phyloP scores from a whole-genome alignment of 2,329 filamentous ascomycete species.

The Penicillium sp. region DNA sequence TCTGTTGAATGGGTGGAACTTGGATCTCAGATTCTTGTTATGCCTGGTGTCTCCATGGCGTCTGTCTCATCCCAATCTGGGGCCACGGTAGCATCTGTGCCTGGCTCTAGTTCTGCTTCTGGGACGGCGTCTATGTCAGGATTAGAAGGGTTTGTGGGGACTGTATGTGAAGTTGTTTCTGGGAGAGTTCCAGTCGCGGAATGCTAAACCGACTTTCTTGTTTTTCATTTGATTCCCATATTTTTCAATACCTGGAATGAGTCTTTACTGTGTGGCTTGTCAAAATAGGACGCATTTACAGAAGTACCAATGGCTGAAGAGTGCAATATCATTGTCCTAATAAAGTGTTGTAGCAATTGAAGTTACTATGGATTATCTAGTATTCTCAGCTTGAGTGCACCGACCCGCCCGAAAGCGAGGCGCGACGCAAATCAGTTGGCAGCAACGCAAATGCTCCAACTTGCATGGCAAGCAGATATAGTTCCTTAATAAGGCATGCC shows the following conservation, averaged over 20 bases:
- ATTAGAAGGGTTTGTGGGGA: constrained; percentile 60
- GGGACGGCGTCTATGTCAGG: constrained; percentile 51
- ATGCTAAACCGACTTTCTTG: not conserved
- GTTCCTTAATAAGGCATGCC: not conserved
- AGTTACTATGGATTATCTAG: not conserved
- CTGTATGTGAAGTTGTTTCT: constrained; percentile 35
- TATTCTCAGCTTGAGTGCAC: not conserved
- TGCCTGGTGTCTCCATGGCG: constrained; percentile 54
- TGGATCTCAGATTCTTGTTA: constrained; percentile 57
- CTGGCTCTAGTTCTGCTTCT: constrained; percentile 40
- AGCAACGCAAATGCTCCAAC: not conserved
- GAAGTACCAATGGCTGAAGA: not conserved
- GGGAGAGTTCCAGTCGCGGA: constrained; percentile 7
- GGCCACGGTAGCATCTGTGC: constrained; percentile 48
- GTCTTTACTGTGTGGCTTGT: not conserved
- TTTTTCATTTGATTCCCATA: not conserved
- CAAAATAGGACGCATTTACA: not conserved
- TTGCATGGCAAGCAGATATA: not conserved
- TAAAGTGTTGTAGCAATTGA: constrained; percentile 5
- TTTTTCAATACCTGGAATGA: not conserved
- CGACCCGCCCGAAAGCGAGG: not conserved
- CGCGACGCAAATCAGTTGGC: not conserved
- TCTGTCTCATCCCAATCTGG: constrained; percentile 44
- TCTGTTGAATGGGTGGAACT: constrained; percentile 58
- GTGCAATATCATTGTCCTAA: constrained; percentile 1